phyloP scores from a whole-genome alignment of 1,284 basidiomycete genomes.

The Hemileia vastatrix region DNA sequence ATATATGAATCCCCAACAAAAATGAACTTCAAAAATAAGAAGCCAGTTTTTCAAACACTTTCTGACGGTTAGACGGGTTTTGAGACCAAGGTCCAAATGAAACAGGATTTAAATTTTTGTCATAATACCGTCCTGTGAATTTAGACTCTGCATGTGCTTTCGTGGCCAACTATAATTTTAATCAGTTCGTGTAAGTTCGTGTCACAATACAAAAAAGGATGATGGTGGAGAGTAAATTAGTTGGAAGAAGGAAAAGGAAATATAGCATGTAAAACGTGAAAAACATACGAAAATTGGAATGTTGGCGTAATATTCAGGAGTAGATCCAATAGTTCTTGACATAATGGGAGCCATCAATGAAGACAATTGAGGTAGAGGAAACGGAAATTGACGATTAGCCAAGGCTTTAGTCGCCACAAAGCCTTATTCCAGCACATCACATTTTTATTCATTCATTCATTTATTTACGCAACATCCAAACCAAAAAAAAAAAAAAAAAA shows the following conservation, averaged over 20 bases:
- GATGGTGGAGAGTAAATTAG: background rate
- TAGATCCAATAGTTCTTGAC: conserved; percentile 32
- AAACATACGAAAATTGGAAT: conserved; percentile 29
- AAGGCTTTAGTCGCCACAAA: conserved; percentile 36
- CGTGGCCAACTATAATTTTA: conserved; percentile 16
- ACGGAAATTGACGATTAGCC: conserved; percentile 37
- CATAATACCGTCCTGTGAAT: conserved; percentile 2
- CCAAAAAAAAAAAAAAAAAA: no score
- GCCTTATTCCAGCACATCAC: no score
- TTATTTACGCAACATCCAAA: no score
- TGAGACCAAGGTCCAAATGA: conserved; percentile 1
- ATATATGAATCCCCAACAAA: no score
- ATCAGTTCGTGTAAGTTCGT: background rate
- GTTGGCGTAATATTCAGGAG: conserved; percentile 31
- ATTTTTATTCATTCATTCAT: no score
- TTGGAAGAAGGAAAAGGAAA: background rate
- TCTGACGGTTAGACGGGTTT: conserved; percentile 3
- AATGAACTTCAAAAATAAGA: conserved; percentile 5
- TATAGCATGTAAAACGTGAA: background rate
- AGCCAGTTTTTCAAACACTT: conserved; percentile 8
- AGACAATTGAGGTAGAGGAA: conserved; percentile 31
- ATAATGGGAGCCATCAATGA: conserved; percentile 31
- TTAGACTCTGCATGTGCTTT: conserved; percentile 9
- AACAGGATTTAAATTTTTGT: conserved; percentile 5
- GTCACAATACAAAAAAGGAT: background rate